phyloP scores from a whole-genome alignment of 2,329 filamentous ascomycete genomes.

The Pseudonectria foliicola region DNA sequence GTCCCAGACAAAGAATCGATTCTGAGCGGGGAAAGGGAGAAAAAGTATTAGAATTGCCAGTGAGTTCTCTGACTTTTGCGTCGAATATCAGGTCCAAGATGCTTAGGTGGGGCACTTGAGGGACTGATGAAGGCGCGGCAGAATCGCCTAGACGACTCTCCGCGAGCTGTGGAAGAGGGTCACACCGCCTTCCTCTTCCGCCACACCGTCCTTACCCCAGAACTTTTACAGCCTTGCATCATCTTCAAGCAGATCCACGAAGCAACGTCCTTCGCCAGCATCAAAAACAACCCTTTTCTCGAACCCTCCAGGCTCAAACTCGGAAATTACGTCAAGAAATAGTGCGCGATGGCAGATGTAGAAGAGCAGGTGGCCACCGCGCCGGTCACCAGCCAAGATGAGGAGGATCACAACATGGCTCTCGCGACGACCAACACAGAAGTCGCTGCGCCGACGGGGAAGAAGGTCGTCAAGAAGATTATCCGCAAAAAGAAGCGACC shows the following conservation, averaged over 20 bases:
- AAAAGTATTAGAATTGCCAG: constrained; percentile 7
- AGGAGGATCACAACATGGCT: constrained; percentile 22
- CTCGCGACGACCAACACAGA: constrained; percentile 34
- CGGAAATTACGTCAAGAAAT: constrained; percentile 3
- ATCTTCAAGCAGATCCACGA: constrained; percentile 11
- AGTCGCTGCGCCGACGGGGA: constrained; percentile 39
- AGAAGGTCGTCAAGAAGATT: constrained; percentile 75
- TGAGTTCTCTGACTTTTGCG: constrained; percentile 2
- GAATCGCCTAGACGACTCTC: constrained; percentile 13
- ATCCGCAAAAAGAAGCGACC: constrained; percentile 86
- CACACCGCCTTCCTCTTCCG: constrained; percentile 25
- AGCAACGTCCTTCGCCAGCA: constrained; percentile 16
- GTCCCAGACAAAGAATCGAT: constrained; percentile 12
- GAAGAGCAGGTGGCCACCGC: constrained; percentile 20
- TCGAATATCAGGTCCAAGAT: constrained; percentile 12
- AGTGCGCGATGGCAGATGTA: constrained; percentile 25
- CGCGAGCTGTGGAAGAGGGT: constrained; percentile 8
- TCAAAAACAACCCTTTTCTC: constrained; percentile 5
- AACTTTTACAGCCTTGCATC: constrained; percentile 22
- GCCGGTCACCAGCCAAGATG: constrained; percentile 19
- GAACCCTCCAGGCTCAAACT: not conserved
- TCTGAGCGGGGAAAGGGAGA: constrained; percentile 4
- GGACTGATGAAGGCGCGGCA: constrained; percentile 21
- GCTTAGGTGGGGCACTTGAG: constrained; percentile 22
- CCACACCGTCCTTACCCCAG: constrained; percentile 8